Base-by-base conservation (phyloP, 768 basidiomycete genomes). In the Hortiboletus flavorubellus region DNA sequence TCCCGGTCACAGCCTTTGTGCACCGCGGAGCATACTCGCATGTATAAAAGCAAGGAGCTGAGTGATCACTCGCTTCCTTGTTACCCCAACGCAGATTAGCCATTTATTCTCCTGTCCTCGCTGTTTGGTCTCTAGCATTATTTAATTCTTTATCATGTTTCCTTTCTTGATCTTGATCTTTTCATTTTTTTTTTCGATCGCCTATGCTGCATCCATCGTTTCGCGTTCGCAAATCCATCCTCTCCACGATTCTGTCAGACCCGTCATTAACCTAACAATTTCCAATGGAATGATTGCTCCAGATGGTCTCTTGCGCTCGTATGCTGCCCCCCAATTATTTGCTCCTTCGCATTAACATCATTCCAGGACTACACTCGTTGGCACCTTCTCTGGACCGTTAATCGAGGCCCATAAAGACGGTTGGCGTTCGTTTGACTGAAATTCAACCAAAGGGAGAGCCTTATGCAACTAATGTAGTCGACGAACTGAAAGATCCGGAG, bases 301-400 rank as follows among this genome's bases (percentile, higher is more conserved):
- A 5, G 82, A 82, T 71, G 79, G 81, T 18, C 80, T 78, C 55
- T 59, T 58, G 46, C 72, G 80, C 55, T 72, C 75, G 76, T 77
- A 46, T 21, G 77, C 67, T 51, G 11, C 35, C 42, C 39, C 34
- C 40, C 3, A 3, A 21, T 45, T n/a, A 8, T 3, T 16, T 15
- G 0, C 15, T 30, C 14, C 31, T 29, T 44, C 30, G 9, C 16
- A 34, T 43, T 58, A 31, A 59, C 30, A 18, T 7, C 33, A 6
- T 2, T 10, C 9, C 23, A 68, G 66, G 11, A 41, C 67, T 14
- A 51, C 62, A 14, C 55, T 80, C 39, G 76, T 76, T 30, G 75
- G 71, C 4, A 70, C 64, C 8, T 77, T 78, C 49, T 81, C 78
- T 9, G 80, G 78, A 4, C 77, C 79, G 0, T 60, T 79, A n/a